Evolutionary conservation across 768 basidiomycete species (phyloP).

Genomic region (Agrocybe praecox): DNA sequence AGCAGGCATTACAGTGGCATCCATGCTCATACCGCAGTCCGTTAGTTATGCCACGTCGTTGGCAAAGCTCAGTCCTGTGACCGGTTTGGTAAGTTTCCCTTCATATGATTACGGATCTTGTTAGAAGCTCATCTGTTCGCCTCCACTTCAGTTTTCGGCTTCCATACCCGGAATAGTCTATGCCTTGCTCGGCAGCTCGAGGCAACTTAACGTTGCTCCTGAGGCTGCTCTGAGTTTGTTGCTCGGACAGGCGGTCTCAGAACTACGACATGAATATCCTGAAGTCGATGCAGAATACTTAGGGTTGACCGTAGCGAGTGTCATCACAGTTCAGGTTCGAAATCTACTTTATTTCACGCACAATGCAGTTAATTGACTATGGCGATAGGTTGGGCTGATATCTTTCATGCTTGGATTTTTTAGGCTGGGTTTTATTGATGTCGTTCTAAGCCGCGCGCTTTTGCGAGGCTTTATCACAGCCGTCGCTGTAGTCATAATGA

Average conservation of each 20-base stretch:
- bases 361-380: no score
- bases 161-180: constrained; percentile 89
- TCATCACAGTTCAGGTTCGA: constrained; percentile 81
- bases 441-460: constrained; percentile 87
- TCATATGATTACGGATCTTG: background rate
- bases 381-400: constrained; percentile 73
- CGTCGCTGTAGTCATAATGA: constrained; percentile 81
- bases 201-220: constrained; percentile 82
- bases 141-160: constrained; percentile 65
- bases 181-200: constrained; percentile 85
- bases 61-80: constrained; percentile 81
- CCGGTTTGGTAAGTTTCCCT: constrained; percentile 69
- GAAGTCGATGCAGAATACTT: constrained; percentile 51
- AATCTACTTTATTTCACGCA: background rate
- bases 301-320: constrained; percentile 72
- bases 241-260: constrained; percentile 83
- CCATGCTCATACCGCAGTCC: constrained; percentile 83
- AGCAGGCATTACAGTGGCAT: constrained; percentile 84
- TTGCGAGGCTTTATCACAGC: constrained; percentile 88
- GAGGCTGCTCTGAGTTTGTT: constrained; percentile 89
- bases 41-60: constrained; percentile 92
- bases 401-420: constrained; percentile 87
- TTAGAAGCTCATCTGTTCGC: background rate
- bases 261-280: constrained; percentile 53
- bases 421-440: constrained; percentile 90